Conservation (phyloP, 2,329 filamentous ascomycete genomes). For the Aspergillus eucalypticola region DNA sequence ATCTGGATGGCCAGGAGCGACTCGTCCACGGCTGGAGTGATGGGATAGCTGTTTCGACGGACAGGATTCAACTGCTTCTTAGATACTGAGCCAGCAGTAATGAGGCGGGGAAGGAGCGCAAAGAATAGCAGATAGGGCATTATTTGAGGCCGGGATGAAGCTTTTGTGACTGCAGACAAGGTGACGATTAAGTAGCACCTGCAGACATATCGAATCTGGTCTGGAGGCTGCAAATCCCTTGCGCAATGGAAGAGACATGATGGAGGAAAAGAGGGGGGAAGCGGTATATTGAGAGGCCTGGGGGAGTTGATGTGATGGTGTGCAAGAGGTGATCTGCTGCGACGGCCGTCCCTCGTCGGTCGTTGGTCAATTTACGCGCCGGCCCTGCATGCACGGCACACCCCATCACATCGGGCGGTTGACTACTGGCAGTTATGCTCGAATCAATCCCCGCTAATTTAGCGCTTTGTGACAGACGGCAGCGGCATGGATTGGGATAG, state of each 20-base stretch:
- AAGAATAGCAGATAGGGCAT: slow-evolving; percentile 17
- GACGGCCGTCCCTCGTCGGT: slow-evolving; percentile 13
- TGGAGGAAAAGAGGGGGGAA: slow-evolving; percentile 20
- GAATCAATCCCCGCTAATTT: neutral
- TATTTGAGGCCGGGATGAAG: slow-evolving; percentile 1
- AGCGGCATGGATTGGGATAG: neutral
- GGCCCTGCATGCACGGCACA: slow-evolving; percentile 21
- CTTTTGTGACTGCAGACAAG: slow-evolving; percentile 11
- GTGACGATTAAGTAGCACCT: slow-evolving; percentile 23
- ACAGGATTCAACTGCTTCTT: slow-evolving; percentile 9
- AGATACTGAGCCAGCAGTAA: slow-evolving; percentile 18
- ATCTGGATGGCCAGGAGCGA: slow-evolving; percentile 76
- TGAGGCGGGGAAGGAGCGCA: slow-evolving; percentile 10
- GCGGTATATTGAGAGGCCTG: slow-evolving; percentile 22
- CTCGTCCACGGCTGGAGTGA: slow-evolving; percentile 53
- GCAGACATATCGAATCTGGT: slow-evolving; percentile 23
- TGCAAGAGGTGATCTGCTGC: slow-evolving; percentile 21
- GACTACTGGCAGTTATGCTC: neutral
- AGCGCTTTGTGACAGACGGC: neutral
- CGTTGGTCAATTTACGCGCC: slow-evolving; percentile 34
- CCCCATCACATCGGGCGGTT: slow-evolving; percentile 10
- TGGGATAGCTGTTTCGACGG: slow-evolving; percentile 11
- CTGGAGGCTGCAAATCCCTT: slow-evolving; percentile 32
- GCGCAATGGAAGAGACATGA: slow-evolving; percentile 23
- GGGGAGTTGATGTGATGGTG: slow-evolving; percentile 29